Evolutionary conservation across 495 filamentous ascomycete species (phyloP).

Genomic region (Parathielavia appendiculata): DNA sequence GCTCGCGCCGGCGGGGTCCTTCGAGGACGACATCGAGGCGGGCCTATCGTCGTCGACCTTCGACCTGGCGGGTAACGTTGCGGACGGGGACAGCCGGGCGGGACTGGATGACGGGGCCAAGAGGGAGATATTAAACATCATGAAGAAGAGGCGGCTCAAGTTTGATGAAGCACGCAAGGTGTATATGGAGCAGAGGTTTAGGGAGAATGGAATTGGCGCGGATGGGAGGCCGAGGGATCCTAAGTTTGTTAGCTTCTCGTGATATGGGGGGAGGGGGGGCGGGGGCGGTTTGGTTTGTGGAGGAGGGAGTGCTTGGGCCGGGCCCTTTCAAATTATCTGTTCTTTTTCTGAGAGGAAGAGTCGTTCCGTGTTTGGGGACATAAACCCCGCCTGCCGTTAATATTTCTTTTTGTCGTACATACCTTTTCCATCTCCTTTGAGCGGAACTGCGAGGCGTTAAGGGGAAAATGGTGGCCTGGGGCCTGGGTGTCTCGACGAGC

Average conservation of each 20-base stretch:
- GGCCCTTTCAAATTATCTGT: background rate
- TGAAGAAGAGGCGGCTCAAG: conserved; percentile 66
- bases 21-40: conserved; percentile 75
- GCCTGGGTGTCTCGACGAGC: background rate
- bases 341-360: background rate
- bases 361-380: conserved; percentile 55
- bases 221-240: conserved; percentile 88
- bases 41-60: conserved; percentile 79
- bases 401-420: conserved; percentile 5
- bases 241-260: conserved; percentile 92
- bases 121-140: conserved; percentile 74
- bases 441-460: conserved; percentile 13
- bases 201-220: conserved; percentile 76
- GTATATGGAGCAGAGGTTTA: conserved; percentile 77
- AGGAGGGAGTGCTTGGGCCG: background rate
- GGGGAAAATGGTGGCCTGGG: background rate
- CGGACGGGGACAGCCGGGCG: conserved; percentile 64
- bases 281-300: background rate
- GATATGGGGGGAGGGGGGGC: background rate
- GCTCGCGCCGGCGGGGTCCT: conserved; percentile 59
- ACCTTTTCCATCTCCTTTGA: conserved; percentile 3
- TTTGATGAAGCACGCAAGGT: conserved; percentile 90
- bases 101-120: conserved; percentile 79
- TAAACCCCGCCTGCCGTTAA: conserved; percentile 44
- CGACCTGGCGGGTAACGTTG: conserved; percentile 72